These are phyloP conservation scores for Triticum urartu DNA, from an alignment of 176 grass and related monocot species.

Conservation along the genomic window DNA sequence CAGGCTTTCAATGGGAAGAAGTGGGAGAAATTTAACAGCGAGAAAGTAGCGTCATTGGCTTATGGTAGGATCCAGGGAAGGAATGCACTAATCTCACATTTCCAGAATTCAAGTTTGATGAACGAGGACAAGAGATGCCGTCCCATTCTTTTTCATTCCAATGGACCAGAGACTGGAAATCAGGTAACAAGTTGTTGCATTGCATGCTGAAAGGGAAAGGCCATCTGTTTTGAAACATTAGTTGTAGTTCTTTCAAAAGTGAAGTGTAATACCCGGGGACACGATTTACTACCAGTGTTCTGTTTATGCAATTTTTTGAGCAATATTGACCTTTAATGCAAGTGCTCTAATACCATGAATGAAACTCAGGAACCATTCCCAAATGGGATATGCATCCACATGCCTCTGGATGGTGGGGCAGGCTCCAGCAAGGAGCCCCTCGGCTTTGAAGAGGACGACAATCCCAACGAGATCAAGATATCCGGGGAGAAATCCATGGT, in stretches of 20 bases:
- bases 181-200: slow-evolving; percentile 42
- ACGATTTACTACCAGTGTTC: background rate
- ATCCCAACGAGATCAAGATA: slow-evolving; percentile 10
- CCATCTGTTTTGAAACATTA: background rate
- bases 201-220: background rate
- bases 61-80: slow-evolving; percentile 92
- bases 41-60: slow-evolving; percentile 91
- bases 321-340: background rate
- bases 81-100: slow-evolving; percentile 77
- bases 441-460: slow-evolving; percentile 42
- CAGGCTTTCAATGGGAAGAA: slow-evolving; percentile 94
- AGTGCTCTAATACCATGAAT: background rate
- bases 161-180: slow-evolving; percentile 47
- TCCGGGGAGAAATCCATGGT: slow-evolving; percentile 28
- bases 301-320: background rate
- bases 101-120: slow-evolving; percentile 97
- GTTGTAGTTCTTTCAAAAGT: background rate
- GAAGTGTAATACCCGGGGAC: background rate
- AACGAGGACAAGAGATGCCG: slow-evolving; percentile 95
- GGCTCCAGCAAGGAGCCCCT: slow-evolving; percentile 19
- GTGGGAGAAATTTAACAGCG: slow-evolving; percentile 99
- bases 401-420: slow-evolving; percentile 42
- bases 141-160: slow-evolving; percentile 86
- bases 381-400: slow-evolving; percentile 52
- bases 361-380: slow-evolving; percentile 63